These are phyloP conservation scores for Claviceps monticola DNA, from an alignment of 2,329 filamentous ascomycete species.

Conservation along the genomic window DNA sequence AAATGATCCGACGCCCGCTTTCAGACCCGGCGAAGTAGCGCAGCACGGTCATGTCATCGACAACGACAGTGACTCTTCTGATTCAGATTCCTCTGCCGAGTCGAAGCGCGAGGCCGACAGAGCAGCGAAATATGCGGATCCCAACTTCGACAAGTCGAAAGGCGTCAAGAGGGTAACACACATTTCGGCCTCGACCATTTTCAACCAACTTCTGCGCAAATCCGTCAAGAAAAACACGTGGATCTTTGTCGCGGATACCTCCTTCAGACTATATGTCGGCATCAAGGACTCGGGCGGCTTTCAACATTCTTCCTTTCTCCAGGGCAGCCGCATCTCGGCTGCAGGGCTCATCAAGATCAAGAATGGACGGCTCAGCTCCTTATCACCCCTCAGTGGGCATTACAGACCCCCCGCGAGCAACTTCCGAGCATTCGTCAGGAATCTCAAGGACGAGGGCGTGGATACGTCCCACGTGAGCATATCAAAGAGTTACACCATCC, in stretches of 20 bases:
- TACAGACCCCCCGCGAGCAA: constrained; percentile 75
- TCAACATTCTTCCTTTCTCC: constrained; percentile 81
- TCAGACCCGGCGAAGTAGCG: constrained; percentile 14
- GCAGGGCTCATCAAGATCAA: constrained; percentile 80
- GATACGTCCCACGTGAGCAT: constrained; percentile 71
- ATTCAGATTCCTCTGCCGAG: constrained; percentile 25
- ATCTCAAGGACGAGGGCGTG: constrained; percentile 56
- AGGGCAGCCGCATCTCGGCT: constrained; percentile 66
- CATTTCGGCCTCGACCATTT: constrained; percentile 55
- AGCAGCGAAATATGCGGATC: constrained; percentile 50
- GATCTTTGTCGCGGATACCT: constrained; percentile 86
- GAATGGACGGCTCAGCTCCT: constrained; percentile 58
- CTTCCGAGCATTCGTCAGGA: constrained; percentile 68
- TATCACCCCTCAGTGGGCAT: constrained; percentile 64
- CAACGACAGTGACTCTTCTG: constrained; percentile 10
- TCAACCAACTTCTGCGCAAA: constrained; percentile 66
- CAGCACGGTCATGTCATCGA: constrained; percentile 7
- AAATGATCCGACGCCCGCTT: constrained; percentile 46
- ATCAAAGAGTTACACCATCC: constrained; percentile 66
- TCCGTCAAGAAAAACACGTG: constrained; percentile 77
- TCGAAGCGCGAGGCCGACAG: constrained; percentile 43
- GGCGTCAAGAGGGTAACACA: constrained; percentile 43
- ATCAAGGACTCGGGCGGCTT: constrained; percentile 84
- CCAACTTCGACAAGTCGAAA: constrained; percentile 46
- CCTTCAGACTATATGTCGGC: constrained; percentile 73